Conservation (phyloP, 2,329 filamentous ascomycete species). For the Ascochyta fabae region DNA sequence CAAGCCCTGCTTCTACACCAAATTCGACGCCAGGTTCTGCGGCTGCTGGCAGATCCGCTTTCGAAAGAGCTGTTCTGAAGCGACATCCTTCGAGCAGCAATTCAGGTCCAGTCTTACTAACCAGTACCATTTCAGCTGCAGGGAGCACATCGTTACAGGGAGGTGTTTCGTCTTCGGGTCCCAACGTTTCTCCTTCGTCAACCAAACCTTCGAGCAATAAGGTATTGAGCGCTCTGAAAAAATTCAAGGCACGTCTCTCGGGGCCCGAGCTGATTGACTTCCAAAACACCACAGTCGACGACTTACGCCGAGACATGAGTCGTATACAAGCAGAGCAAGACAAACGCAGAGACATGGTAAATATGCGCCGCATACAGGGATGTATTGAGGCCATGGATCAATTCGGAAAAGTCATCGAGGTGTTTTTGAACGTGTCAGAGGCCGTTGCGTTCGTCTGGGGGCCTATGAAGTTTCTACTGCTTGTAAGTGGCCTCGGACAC, state of each 20-base stretch:
- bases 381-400: slow-evolving; percentile 47
- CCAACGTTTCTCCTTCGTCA: background rate
- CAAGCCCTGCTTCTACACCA: slow-evolving; percentile 1
- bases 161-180: background rate
- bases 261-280: slow-evolving; percentile 23
- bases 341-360: slow-evolving; percentile 18
- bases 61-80: background rate
- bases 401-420: slow-evolving; percentile 46
- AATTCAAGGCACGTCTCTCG: slow-evolving; percentile 23
- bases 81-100: background rate
- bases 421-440: slow-evolving; percentile 44
- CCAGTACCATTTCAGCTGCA: background rate
- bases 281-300: slow-evolving; percentile 22
- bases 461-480: slow-evolving; percentile 49
- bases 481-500: slow-evolving; percentile 21
- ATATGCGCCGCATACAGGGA: slow-evolving; percentile 26
- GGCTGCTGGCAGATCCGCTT: background rate
- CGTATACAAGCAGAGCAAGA: slow-evolving; percentile 28
- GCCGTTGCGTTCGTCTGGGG: slow-evolving; percentile 46
- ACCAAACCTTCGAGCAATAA: background rate
- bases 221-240: slow-evolving; percentile 13
- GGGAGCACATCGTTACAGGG: background rate
- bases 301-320: slow-evolving; percentile 19
- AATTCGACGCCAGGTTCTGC: background rate
- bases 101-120: background rate